Percentiles rank a stretch among this genome's conserved stretches.
phyloP scores from a whole-genome alignment of 495 filamentous ascomycete species.

The Hypomontagnella monticulosa region DNA sequence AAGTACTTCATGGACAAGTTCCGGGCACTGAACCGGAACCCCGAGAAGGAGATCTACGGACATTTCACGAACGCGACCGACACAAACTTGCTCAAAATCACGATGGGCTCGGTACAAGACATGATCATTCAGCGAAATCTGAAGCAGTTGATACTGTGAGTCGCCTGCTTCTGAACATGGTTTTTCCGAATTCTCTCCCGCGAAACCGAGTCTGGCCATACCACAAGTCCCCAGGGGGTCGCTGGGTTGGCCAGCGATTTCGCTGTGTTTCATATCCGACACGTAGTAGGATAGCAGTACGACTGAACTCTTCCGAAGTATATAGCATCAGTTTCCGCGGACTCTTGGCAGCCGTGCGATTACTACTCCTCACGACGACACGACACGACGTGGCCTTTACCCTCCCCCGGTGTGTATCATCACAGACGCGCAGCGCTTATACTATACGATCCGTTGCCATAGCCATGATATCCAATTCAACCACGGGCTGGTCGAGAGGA shows the following conservation, averaged over 20 bases:
- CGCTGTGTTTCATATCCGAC: slow-evolving; percentile 20
- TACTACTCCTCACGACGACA: slow-evolving; percentile 24
- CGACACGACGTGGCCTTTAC: slow-evolving; percentile 16
- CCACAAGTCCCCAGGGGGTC: slow-evolving; percentile 30
- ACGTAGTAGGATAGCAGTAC: slow-evolving; percentile 31
- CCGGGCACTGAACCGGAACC: slow-evolving; percentile 82
- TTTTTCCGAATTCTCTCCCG: slow-evolving; percentile 21
- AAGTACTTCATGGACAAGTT: slow-evolving; percentile 94
- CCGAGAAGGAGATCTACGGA: slow-evolving; percentile 89
- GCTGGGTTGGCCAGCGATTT: slow-evolving; percentile 40
- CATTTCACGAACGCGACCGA: slow-evolving; percentile 96
- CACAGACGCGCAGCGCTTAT: slow-evolving; percentile 13
- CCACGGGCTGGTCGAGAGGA: slow-evolving; percentile 25
- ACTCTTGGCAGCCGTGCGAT: slow-evolving; percentile 31
- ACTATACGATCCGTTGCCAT: slow-evolving; percentile 16
- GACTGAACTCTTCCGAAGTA: slow-evolving; percentile 50
- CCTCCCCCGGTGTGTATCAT: slow-evolving; percentile 13
- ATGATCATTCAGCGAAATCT: slow-evolving; percentile 99
- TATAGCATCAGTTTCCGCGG: slow-evolving; percentile 46
- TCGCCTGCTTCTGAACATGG: slow-evolving; percentile 38
- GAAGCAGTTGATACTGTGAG: slow-evolving; percentile 91
- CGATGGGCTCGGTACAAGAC: slow-evolving; percentile 96
- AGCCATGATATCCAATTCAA: slow-evolving; percentile 14
- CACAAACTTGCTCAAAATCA: slow-evolving; percentile 94
- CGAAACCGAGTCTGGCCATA: slow-evolving; percentile 42